A percentile compares a stretch with the other conserved stretches of the same genome.
phyloP scores from a whole-genome alignment of 73 alveolate genomes.

The Paramecium sexaurelia region DNA sequence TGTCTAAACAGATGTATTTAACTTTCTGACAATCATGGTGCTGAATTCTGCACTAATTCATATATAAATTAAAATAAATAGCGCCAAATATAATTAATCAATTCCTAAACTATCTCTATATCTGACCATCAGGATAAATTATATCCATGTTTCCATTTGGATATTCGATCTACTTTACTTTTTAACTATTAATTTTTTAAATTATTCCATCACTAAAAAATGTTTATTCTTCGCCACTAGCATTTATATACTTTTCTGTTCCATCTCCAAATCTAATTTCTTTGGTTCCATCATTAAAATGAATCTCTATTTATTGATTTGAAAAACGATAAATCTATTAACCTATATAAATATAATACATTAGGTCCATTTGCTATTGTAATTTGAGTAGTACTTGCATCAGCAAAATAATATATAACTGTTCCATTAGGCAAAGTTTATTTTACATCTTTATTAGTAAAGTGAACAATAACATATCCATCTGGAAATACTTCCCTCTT shows the following conservation, averaged over 20 bases:
- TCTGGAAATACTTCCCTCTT: slow-evolving; percentile 94
- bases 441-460: slow-evolving; percentile 89
- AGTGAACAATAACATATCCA: slow-evolving; percentile 93
- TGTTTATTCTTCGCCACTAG: slow-evolving; percentile 90
- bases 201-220: slow-evolving; percentile 63
- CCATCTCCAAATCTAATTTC: slow-evolving; percentile 95
- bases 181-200: slow-evolving; percentile 45
- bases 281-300: slow-evolving; percentile 94
- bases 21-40: slow-evolving; percentile 48
- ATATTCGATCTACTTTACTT: slow-evolving; percentile 57
- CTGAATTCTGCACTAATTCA: slow-evolving; percentile 32
- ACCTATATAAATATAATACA: slow-evolving; percentile 72
- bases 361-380: slow-evolving; percentile 92
- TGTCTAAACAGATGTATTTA: slow-evolving; percentile 31
- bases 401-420: slow-evolving; percentile 94
- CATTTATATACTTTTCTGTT: slow-evolving; percentile 83
- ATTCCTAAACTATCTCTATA: slow-evolving; percentile 23
- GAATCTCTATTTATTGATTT: slow-evolving; percentile 95
- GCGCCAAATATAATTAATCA: slow-evolving; percentile 16
- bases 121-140: slow-evolving; percentile 59
- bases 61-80: neutral
- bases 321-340: slow-evolving; percentile 76
- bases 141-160: slow-evolving; percentile 59
- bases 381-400: slow-evolving; percentile 94
- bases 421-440: slow-evolving; percentile 93